These are phyloP conservation scores for Cylindrodendrum hubeiense DNA, from an alignment of 2,329 filamentous ascomycete species.

Conservation along the genomic window DNA sequence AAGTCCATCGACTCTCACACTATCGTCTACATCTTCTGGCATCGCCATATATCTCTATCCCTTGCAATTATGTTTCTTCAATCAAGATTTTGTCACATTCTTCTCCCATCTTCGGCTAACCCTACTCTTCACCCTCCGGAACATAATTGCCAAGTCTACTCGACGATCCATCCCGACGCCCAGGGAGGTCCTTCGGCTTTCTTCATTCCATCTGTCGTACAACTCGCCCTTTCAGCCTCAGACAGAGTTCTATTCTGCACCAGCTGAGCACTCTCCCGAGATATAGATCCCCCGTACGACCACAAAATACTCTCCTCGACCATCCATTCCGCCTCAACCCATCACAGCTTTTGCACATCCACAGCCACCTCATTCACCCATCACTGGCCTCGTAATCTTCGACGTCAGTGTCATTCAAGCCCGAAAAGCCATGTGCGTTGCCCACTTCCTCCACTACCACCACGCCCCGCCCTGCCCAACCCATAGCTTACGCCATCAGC, in stretches of 20 bases:
- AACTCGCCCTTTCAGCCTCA: neutral
- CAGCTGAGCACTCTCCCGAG: neutral
- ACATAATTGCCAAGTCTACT: too few species aligned
- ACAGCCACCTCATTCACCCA: neutral
- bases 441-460: conserved; percentile 65
- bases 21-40: too few species aligned
- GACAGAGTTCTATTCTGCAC: neutral
- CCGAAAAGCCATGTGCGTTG: conserved; percentile 58
- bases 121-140: too few species aligned
- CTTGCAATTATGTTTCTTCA: too few species aligned
- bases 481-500: conserved; percentile 57
- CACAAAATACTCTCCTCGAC: neutral
- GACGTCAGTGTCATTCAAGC: neutral
- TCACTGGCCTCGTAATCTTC: neutral
- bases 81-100: too few species aligned
- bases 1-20: too few species aligned
- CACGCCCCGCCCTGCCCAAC: conserved; percentile 60
- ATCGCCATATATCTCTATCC: too few species aligned
- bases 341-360: neutral
- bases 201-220: neutral
- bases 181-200: neutral
- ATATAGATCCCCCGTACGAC: neutral
- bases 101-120: too few species aligned
- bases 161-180: too few species aligned
- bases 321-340: neutral